Base-by-base conservation (phyloP, 2,329 filamentous ascomycete genomes). In the Phyllosticta citrichinensis region DNA sequence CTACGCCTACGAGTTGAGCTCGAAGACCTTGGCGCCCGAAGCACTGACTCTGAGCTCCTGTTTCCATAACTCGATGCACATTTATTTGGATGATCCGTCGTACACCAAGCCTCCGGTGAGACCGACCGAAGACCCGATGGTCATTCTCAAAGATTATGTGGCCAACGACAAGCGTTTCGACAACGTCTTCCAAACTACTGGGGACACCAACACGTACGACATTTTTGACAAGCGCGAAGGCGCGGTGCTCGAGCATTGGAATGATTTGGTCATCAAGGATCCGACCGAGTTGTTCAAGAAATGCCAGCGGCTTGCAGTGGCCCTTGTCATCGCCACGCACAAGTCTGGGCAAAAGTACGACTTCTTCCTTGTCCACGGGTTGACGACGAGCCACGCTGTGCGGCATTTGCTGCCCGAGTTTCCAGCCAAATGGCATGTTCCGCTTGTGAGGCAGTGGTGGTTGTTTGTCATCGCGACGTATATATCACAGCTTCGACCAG, bases 1-100 rank as follows among this genome's bases (percentile, higher is more conserved):
- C 19, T 97, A 96, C 71, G 93, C 91, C 10, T 93, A 88, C 70
- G 93, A 99, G 76, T 81, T 97, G 67, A 83, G 89, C 64, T 95
- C 83, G 66, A 88, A 87, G 62, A 93, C 95, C 65, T 71, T 97
- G 22, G 92, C 87, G 54, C 93, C 96, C 75, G 94, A 99, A 77
- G 89, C 91, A 0, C 80, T 99, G 0, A 85, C 83, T 0, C 79
- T 96, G 63, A 79, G 85, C 0, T 75, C 83, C 19, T 83, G 81
- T 63, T 83, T 81, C 70, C 83, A 86, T 70, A 78, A 77, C 64
- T 73, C 77, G 50, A 75, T 81, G 55, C 82, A 85, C 68, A 82
- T 81, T 63, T 85, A 83, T 65, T 69, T 89, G n/a, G 89, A 94
- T 70, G 82, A 93, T 63, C 76, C 83, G 0, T 81, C 82, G 5